A percentile compares a stretch with the other conserved stretches of the same genome.
Evolutionary conservation across 2,329 filamentous ascomycete species (phyloP).

Genomic region (Talaromyces sp.): DNA sequence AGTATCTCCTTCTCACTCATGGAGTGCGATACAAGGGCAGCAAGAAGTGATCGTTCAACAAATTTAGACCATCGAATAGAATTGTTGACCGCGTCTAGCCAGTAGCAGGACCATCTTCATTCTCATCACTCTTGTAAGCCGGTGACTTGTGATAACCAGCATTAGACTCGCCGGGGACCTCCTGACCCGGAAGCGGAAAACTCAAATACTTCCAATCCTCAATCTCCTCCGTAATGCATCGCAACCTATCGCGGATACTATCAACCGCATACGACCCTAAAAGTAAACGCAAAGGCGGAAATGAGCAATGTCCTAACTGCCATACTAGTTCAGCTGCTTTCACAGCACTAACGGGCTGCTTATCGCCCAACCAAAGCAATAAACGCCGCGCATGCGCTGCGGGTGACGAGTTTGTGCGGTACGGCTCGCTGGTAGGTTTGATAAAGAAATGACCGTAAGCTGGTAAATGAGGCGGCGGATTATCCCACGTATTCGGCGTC

Average conservation of each 20-base stretch:
- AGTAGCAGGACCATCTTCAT: slow-evolving; percentile 13
- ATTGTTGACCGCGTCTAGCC: neutral
- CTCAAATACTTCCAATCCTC: slow-evolving; percentile 90
- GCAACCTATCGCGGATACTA: slow-evolving; percentile 84
- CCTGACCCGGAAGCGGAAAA: slow-evolving; percentile 52
- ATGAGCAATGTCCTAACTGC: slow-evolving; percentile 93
- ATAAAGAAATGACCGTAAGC: slow-evolving; percentile 92
- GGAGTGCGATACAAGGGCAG: slow-evolving; percentile 29
- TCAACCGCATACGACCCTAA: slow-evolving; percentile 93
- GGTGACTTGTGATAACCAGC: slow-evolving; percentile 7
- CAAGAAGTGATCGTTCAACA: slow-evolving; percentile 4
- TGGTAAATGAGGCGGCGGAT: slow-evolving; percentile 57
- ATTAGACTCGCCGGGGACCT: neutral
- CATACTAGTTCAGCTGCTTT: slow-evolving; percentile 92
- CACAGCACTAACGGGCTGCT: slow-evolving; percentile 87
- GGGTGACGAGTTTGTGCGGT: slow-evolving; percentile 73
- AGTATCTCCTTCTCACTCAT: slow-evolving; percentile 35
- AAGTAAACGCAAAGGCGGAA: slow-evolving; percentile 81
- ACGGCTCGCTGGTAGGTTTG: slow-evolving; percentile 79
- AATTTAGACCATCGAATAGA: neutral
- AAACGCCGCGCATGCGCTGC: slow-evolving; percentile 86
- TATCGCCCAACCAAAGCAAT: slow-evolving; percentile 90
- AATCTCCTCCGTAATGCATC: slow-evolving; percentile 90
- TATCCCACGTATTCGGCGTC: slow-evolving; percentile 30
- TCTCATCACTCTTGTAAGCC: slow-evolving; percentile 18